Conservation (phyloP, 2,329 filamentous ascomycete genomes). For the Colletotrichum kahawae region DNA sequence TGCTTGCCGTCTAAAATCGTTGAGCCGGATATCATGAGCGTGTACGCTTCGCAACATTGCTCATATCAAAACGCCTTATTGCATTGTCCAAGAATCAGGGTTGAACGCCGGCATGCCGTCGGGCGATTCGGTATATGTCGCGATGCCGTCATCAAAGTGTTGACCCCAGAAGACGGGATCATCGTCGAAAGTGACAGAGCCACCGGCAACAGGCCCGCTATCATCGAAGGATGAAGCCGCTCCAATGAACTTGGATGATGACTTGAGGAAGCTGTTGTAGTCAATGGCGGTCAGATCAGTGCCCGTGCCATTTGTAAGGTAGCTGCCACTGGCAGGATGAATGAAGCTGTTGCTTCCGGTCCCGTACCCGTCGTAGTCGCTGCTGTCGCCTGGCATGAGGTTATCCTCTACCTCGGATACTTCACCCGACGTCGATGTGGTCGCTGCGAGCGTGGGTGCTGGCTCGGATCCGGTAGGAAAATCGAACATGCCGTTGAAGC, state of each 20-base stretch:
- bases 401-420: slow-evolving; percentile 71
- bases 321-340: neutral
- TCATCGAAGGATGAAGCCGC: slow-evolving; percentile 44
- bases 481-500: slow-evolving; percentile 57
- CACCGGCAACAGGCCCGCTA: slow-evolving; percentile 39
- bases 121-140: slow-evolving; percentile 34
- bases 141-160: slow-evolving; percentile 42
- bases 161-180: slow-evolving; percentile 56
- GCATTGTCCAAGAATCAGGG: slow-evolving; percentile 16
- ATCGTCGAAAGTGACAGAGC: slow-evolving; percentile 55
- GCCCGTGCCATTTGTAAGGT: slow-evolving; percentile 48
- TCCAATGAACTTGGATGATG: slow-evolving; percentile 49
- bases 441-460: slow-evolving; percentile 58
- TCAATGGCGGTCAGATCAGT: slow-evolving; percentile 53
- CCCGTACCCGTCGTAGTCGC: slow-evolving; percentile 51
- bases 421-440: slow-evolving; percentile 68
- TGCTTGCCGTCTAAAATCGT: slow-evolving; percentile 19
- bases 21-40: slow-evolving; percentile 13
- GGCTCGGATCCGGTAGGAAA: slow-evolving; percentile 59
- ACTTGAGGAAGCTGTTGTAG: slow-evolving; percentile 61
- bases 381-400: slow-evolving; percentile 49
- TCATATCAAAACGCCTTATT: slow-evolving; percentile 5
- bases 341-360: slow-evolving; percentile 48
- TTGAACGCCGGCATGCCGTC: slow-evolving; percentile 25
- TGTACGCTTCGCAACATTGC: slow-evolving; percentile 2